Conservation (phyloP, 208 protist species). For the Trypanosomatidae sp. region DNA sequence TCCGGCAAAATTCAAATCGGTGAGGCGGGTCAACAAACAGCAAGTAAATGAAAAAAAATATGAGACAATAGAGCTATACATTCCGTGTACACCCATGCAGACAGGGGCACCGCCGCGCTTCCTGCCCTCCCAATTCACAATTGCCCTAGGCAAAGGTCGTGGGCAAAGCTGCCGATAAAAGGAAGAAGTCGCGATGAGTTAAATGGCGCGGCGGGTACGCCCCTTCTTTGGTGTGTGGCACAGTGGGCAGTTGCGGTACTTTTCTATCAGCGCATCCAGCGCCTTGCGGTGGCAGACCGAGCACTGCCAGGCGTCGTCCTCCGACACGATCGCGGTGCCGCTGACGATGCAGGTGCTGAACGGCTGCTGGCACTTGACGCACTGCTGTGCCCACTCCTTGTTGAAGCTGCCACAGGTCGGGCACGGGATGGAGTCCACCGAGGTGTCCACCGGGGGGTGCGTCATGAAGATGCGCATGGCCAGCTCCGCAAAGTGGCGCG, state of each 20-base stretch:
- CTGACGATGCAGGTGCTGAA: slow-evolving; percentile 90
- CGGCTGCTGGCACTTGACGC: slow-evolving; percentile 75
- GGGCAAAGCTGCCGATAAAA: no score
- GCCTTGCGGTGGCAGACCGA: slow-evolving; percentile 85
- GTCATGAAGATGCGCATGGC: slow-evolving; percentile 92
- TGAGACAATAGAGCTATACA: no score
- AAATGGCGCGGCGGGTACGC: slow-evolving; percentile 33
- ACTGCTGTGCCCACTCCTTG: slow-evolving; percentile 89
- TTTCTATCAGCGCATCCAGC: slow-evolving; percentile 67
- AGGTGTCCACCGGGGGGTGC: slow-evolving; percentile 82
- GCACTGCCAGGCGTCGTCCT: slow-evolving; percentile 81
- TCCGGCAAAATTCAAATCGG: no score
- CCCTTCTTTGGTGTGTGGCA: slow-evolving; percentile 86
- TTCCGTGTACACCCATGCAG: no score
- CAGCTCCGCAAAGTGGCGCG: slow-evolving; percentile 84
- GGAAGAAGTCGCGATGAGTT: slow-evolving; percentile 6
- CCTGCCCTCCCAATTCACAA: no score
- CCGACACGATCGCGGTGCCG: slow-evolving; percentile 69
- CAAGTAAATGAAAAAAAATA: no score
- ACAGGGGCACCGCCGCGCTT: no score
- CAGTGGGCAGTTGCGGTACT: slow-evolving; percentile 90
- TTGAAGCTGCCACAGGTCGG: slow-evolving; percentile 83
- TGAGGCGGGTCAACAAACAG: no score
- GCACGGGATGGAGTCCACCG: slow-evolving; percentile 73
- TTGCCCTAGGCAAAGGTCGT: no score